A percentile compares a stretch with the other conserved stretches of the same genome.
These are phyloP conservation scores for Piper longum DNA, from an alignment of 164 flowering plant genomes.

Conservation along the genomic window DNA sequence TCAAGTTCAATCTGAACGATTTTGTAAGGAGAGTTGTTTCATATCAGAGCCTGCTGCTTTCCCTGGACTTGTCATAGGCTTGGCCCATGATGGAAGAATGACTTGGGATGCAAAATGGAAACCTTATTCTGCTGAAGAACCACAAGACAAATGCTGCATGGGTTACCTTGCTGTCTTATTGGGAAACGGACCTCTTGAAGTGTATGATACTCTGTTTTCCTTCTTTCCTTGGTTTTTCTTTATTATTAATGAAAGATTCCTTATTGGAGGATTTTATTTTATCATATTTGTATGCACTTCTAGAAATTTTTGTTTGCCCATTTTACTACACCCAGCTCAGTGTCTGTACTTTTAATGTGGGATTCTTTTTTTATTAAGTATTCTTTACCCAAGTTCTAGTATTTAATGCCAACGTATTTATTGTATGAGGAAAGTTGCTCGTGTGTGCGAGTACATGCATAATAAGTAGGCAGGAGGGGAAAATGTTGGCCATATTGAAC, in stretches of 20 bases:
- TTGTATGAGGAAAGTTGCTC: no score
- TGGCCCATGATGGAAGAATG: slow-evolving; percentile 94
- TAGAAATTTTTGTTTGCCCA: no score
- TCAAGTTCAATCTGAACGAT: slow-evolving; percentile 6
- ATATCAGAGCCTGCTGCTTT: slow-evolving; percentile 33
- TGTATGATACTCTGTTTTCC: slow-evolving; percentile 34
- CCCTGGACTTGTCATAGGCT: slow-evolving; percentile 61
- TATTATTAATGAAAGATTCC: background rate
- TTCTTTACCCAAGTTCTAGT: no score
- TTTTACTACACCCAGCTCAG: no score
- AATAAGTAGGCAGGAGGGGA: no score
- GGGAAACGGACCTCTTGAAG: slow-evolving; percentile 92
- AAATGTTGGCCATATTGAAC: no score
- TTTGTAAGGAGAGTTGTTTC: slow-evolving; percentile 7
- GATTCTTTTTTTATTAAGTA: no score
- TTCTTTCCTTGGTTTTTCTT: background rate
- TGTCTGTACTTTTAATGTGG: no score
- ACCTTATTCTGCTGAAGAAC: slow-evolving; percentile 25
- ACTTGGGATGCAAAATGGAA: slow-evolving; percentile 98
- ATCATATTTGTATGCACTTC: no score
- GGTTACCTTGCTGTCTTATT: slow-evolving; percentile 91
- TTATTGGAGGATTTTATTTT: no score
- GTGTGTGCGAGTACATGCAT: no score
- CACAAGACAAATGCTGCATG: slow-evolving; percentile 36
- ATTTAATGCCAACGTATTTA: no score